A percentile compares a stretch with the other conserved stretches of the same genome.
Conservation (phyloP, 2,329 filamentous ascomycete species). For the Neocatenulostroma microsporum region DNA sequence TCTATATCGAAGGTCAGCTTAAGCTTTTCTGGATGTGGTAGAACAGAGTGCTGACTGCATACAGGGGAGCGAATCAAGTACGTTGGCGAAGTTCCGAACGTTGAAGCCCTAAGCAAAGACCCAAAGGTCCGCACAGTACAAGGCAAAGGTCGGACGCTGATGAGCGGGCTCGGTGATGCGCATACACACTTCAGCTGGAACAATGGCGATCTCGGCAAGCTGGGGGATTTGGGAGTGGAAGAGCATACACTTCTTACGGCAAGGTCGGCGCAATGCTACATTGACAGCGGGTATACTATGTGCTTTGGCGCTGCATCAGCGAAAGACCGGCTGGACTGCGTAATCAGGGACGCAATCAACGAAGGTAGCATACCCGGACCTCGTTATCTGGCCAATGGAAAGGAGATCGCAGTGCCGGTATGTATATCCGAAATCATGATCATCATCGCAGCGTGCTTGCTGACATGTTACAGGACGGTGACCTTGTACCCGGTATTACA, state of each 20-base stretch:
- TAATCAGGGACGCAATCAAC: constrained; percentile 45
- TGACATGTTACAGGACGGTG: constrained; percentile 28
- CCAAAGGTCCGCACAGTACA: constrained; percentile 32
- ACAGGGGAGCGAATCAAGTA: constrained; percentile 27
- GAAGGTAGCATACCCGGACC: constrained; percentile 42
- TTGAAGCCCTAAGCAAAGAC: constrained; percentile 24
- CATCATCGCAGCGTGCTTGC: too few relatives aligned
- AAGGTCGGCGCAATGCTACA: constrained; percentile 36
- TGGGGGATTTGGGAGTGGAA: constrained; percentile 40
- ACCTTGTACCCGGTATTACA: constrained; percentile 38
- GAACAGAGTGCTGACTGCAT: not conserved
- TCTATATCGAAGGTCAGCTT: constrained; percentile 33
- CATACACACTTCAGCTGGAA: constrained; percentile 47
- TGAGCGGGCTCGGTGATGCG: constrained; percentile 44
- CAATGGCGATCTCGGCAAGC: constrained; percentile 33
- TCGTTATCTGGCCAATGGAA: constrained; percentile 42
- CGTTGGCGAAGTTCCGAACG: constrained; percentile 30
- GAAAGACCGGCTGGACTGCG: constrained; percentile 40
- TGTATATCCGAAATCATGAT: too few relatives aligned
- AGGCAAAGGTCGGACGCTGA: constrained; percentile 39
- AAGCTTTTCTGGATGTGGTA: too few relatives aligned
- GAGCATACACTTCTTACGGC: constrained; percentile 43
- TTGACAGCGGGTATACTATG: constrained; percentile 47
- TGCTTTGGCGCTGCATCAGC: constrained; percentile 43
- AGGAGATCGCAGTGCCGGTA: constrained; percentile 40